Evolutionary conservation across 176 grass and related monocot genomes (phyloP), one percentile per base, ranked within the genome.

Genomic region (Luzula sylvatica): DNA sequence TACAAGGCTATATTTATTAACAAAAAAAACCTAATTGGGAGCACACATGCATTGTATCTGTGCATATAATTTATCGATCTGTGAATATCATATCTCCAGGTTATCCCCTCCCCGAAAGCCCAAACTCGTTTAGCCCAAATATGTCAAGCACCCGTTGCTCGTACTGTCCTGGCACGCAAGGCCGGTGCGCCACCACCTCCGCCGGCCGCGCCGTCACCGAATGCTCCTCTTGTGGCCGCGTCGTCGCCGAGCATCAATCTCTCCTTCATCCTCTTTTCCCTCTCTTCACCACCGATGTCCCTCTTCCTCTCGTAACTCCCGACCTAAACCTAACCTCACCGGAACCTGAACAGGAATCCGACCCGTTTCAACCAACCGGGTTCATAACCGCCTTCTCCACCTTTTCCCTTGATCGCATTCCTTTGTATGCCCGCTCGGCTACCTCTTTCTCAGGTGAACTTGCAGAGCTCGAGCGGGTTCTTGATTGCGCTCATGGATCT

Each of bases 361-460:
- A 89, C 32, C 84, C 90, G 30, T 98, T 98, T 68, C 86, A 79
- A 44, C 81, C 92, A 9, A 72, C 85, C 13, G 92, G 92, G 5
- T 90, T 98, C 61, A 68, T 98, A 54, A 90, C 80, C 55, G 81
- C 92, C 65, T 98, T 98, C 81, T 98, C 92, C 55, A 77, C 78
- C 52, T 90, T 79, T 64, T 98, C 92, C 50, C 74, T 90, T 68
- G 85, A 98, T 55, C 81, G 76, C 51, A 61, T 81, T 41, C 92
- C 92, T 1, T 67, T 98, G 49, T 80, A 89, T 74, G 81, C 68
- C 23, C 85, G 75, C 71, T 89, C 85, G 25, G 67, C 85, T 11
- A 70, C 81, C 54, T 75, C 92, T 68, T 98, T 98, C 85, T 78
- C 85, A 59, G 92, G 92, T 21, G 84, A 69, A 63, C 92, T 90